Percentiles rank a stretch among this genome's conserved stretches.
Evolutionary conservation across 768 basidiomycete genomes (phyloP).

Genomic region (Russula ochroleuca): DNA sequence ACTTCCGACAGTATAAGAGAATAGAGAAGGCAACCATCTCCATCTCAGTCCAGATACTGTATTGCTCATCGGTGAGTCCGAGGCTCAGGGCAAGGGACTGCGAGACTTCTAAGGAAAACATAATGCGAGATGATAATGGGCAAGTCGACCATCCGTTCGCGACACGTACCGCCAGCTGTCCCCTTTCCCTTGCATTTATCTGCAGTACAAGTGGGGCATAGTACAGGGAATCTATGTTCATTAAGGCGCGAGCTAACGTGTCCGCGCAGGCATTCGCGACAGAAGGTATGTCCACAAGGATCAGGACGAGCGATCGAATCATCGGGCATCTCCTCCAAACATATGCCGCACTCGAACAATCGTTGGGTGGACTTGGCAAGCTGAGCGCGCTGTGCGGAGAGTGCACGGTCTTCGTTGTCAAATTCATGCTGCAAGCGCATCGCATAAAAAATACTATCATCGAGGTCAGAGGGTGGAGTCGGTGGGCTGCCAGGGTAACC

Average conservation of each 20-base stretch:
- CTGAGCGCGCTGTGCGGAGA: conserved; percentile 36
- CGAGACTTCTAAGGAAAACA: conserved; percentile 35
- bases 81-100: conserved; percentile 41
- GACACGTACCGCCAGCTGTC: conserved; percentile 35
- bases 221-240: conserved; percentile 54
- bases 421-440: conserved; percentile 37
- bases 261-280: conserved; percentile 47
- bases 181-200: conserved; percentile 26
- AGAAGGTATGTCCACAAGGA: conserved; percentile 50
- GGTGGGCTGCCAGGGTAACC: neutral
- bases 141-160: neutral
- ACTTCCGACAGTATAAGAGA: conserved; percentile 50
- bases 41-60: conserved; percentile 43
- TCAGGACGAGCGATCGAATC: conserved; percentile 44
- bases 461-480: conserved; percentile 20
- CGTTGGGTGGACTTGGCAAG: conserved; percentile 34
- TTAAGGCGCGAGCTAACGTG: conserved; percentile 46
- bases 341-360: conserved; percentile 52
- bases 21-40: conserved; percentile 44
- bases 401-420: conserved; percentile 40
- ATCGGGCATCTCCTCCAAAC: conserved; percentile 47
- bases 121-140: neutral
- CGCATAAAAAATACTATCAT: conserved; percentile 30
- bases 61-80: conserved; percentile 44
- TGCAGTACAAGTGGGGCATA: conserved; percentile 54